Evolutionary conservation across 768 basidiomycete species (phyloP).

Genomic region (Gloeostereum incarnatum): DNA sequence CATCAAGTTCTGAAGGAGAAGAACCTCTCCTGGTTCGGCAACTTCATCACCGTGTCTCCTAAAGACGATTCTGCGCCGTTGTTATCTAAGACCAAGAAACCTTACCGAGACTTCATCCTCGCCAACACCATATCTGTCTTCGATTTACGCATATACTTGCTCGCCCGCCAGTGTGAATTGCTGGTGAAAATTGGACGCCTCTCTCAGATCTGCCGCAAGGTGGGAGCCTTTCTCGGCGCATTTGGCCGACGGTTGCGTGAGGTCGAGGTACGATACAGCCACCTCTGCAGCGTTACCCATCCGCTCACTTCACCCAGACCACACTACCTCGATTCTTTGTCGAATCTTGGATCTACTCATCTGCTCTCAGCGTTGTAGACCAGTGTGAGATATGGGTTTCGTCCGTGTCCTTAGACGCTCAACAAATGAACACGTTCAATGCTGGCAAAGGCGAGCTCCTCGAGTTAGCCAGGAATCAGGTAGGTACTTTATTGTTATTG

Average conservation of each 20-base stretch:
- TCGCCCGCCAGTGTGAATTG: constrained; percentile 76
- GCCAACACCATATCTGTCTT: constrained; percentile 89
- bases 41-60: constrained; percentile 58
- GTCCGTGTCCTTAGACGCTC: constrained; percentile 35
- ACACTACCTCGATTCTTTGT: constrained; percentile 65
- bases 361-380: constrained; percentile 75
- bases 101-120: constrained; percentile 83
- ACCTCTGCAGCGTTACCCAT: not conserved
- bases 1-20: constrained; percentile 64
- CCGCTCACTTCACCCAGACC: constrained; percentile 20
- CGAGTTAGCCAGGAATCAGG: constrained; percentile 85
- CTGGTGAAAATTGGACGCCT: constrained; percentile 61
- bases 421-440: constrained; percentile 41
- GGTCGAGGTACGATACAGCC: constrained; percentile 45
- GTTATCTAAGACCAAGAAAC: constrained; percentile 70
- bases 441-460: constrained; percentile 84
- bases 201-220: constrained; percentile 63
- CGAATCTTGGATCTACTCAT: constrained; percentile 91
- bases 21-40: constrained; percentile 89
- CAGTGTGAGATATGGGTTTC: constrained; percentile 68
- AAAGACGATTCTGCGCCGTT: constrained; percentile 78
- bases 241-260: constrained; percentile 73
- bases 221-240: constrained; percentile 62
- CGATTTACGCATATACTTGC: constrained; percentile 87
- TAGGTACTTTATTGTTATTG: constrained; percentile 19